Percentiles rank a stretch among this genome's conserved stretches.
Evolutionary conservation across 2,329 filamentous ascomycete species (phyloP).

Genomic region (Ophiostoma pallidulum): DNA sequence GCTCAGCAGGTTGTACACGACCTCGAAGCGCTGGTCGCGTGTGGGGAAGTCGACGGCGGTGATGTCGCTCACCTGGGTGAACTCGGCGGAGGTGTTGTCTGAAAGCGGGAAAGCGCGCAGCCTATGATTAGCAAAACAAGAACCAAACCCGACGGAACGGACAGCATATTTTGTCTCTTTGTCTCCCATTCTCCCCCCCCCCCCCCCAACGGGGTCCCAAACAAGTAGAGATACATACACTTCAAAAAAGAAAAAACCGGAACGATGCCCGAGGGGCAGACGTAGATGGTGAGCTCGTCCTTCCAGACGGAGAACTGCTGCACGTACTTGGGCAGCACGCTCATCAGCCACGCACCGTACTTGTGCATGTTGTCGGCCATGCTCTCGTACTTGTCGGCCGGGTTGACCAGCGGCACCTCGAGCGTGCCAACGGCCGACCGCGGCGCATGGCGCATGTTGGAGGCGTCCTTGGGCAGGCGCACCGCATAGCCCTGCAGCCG

Average conservation of each 20-base stretch:
- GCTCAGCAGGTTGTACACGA: conserved; percentile 95
- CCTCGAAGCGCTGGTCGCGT: conserved; percentile 88
- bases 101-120: no score
- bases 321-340: conserved; percentile 92
- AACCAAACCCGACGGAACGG: no score
- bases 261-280: conserved; percentile 76
- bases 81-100: conserved; percentile 96
- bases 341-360: conserved; percentile 95
- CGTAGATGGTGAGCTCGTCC: conserved; percentile 93
- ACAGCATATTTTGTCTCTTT: no score
- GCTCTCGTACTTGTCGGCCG: conserved; percentile 82
- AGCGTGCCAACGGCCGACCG: conserved; percentile 53
- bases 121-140: no score
- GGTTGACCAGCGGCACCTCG: conserved; percentile 74
- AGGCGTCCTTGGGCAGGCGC: conserved; percentile 48
- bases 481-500: conserved; percentile 38
- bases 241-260: conserved; percentile 93
- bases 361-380: conserved; percentile 83
- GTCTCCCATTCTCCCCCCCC: no score
- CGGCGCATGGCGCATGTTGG: conserved; percentile 59
- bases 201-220: no score
- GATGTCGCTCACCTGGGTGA: conserved; percentile 84
- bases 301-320: conserved; percentile 99
- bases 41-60: conserved; percentile 95
- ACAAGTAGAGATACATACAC: conserved; percentile 33